These are phyloP conservation scores for Antrodiella citrinella DNA, from an alignment of 768 basidiomycete genomes.

Conservation along the genomic window DNA sequence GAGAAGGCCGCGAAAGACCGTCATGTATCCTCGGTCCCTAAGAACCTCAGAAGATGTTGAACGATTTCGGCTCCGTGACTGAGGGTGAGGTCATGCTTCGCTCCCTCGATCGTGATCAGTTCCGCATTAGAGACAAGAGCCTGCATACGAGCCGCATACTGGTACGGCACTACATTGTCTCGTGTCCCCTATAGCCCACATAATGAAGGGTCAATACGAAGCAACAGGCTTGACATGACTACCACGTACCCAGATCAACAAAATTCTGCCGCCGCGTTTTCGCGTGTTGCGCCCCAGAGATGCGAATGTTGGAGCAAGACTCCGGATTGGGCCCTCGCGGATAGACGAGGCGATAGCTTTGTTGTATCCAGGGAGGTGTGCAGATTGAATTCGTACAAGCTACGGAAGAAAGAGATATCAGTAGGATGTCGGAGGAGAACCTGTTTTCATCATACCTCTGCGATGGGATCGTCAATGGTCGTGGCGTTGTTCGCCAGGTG, in stretches of 20 bases:
- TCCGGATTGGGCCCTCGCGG: conserved; percentile 64
- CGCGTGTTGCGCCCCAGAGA: conserved; percentile 28
- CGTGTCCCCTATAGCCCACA: conserved; percentile 40
- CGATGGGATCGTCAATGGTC: conserved; percentile 19
- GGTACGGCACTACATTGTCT: conserved; percentile 47
- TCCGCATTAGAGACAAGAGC: conserved; percentile 36
- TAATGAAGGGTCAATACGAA: neutral
- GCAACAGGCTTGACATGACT: neutral
- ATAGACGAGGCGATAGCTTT: conserved; percentile 70
- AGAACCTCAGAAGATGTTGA: conserved; percentile 15
- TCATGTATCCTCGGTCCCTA: no score
- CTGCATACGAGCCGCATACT: conserved; percentile 42
- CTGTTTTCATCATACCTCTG: conserved; percentile 15
- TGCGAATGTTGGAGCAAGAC: conserved; percentile 45
- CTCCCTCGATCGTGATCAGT: conserved; percentile 41
- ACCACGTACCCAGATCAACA: conserved; percentile 55
- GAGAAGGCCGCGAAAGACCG: no score
- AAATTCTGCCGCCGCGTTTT: conserved; percentile 39
- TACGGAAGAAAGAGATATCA: conserved; percentile 15
- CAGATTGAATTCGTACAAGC: conserved; percentile 74
- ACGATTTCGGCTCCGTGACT: conserved; percentile 17
- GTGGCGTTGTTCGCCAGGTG: conserved; percentile 23
- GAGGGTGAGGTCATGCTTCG: conserved; percentile 39
- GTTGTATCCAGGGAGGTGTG: conserved; percentile 68
- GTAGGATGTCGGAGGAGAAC: neutral